Evolutionary conservation across 495 filamentous ascomycete genomes (phyloP).

Genomic region (Daldinia grandis): DNA sequence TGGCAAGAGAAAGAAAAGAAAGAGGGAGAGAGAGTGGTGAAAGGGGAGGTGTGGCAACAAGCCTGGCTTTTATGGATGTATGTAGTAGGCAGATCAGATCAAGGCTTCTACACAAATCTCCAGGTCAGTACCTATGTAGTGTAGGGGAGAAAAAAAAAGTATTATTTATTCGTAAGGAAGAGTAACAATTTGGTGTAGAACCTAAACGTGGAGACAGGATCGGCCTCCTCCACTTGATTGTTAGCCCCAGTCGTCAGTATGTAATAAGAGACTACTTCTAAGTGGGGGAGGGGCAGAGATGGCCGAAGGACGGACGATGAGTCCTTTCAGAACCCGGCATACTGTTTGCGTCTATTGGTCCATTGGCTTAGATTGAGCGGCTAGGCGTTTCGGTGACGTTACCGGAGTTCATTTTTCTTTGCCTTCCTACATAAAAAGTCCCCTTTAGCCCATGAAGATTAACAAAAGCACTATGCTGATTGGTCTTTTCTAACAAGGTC

Average conservation of each 20-base stretch:
- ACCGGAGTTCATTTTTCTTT: slow-evolving; percentile 31
- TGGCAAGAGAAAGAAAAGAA: slow-evolving; percentile 46
- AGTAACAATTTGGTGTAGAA: slow-evolving; percentile 35
- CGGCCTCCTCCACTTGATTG: slow-evolving; percentile 42
- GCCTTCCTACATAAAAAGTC: slow-evolving; percentile 18
- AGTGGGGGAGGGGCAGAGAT: slow-evolving; percentile 45
- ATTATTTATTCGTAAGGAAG: slow-evolving; percentile 36
- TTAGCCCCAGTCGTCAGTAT: slow-evolving; percentile 27
- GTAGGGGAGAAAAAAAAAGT: slow-evolving; percentile 28
- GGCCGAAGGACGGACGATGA: slow-evolving; percentile 47
- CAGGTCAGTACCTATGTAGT: too few relatives aligned
- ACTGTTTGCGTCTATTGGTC: slow-evolving; percentile 45
- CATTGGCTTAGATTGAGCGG: slow-evolving; percentile 40
- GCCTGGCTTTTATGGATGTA: slow-evolving; percentile 45
- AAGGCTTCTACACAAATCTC: slow-evolving; percentile 32
- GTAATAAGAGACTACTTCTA: slow-evolving; percentile 36
- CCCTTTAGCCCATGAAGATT: slow-evolving; percentile 33
- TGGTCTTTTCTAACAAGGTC: slow-evolving; percentile 26
- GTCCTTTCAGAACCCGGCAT: slow-evolving; percentile 37
- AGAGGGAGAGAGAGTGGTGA: slow-evolving; percentile 21
- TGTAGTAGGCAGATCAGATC: slow-evolving; percentile 20
- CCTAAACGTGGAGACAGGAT: slow-evolving; percentile 33
- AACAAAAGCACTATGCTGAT: slow-evolving; percentile 40
- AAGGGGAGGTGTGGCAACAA: slow-evolving; percentile 42
- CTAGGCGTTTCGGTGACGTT: slow-evolving; percentile 47